These are phyloP conservation scores for Pyricularia grisea DNA, from an alignment of 2,329 filamentous ascomycete species.

Conservation along the genomic window DNA sequence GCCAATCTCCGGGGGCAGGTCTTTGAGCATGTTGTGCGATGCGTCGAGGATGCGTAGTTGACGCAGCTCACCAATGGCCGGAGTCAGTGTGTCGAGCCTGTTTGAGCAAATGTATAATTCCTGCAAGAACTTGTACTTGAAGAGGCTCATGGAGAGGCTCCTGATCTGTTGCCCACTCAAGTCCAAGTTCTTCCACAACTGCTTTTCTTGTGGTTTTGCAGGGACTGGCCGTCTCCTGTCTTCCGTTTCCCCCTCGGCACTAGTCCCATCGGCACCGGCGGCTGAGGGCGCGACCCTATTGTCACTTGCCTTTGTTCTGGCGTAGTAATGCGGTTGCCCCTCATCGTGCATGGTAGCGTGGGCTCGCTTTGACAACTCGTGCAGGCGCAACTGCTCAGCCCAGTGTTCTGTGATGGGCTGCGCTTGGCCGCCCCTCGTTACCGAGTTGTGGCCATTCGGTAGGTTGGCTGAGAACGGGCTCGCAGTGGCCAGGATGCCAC, in stretches of 20 bases:
- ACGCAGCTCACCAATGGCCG: conserved; percentile 72
- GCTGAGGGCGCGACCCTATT: conserved; percentile 40
- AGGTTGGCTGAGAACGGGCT: conserved; percentile 48
- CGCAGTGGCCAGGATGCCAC: conserved; percentile 54
- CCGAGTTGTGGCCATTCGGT: conserved; percentile 20
- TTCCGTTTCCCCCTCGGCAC: conserved; percentile 41
- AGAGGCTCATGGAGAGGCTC: conserved; percentile 69
- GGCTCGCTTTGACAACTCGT: conserved; percentile 65
- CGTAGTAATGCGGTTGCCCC: conserved; percentile 61
- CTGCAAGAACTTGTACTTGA: conserved; percentile 80
- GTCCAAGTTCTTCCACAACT: conserved; percentile 90
- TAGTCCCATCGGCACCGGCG: not conserved
- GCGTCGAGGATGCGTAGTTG: conserved; percentile 76
- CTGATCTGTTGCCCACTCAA: conserved; percentile 92
- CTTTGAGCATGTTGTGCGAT: conserved; percentile 76
- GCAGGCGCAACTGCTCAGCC: conserved; percentile 76
- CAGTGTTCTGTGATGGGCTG: conserved; percentile 61
- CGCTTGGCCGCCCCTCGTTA: conserved; percentile 36
- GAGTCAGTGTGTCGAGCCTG: conserved; percentile 71
- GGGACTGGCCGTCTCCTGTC: conserved; percentile 49
- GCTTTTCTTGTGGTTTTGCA: conserved; percentile 55
- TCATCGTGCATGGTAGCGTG: conserved; percentile 63
- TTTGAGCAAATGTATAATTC: conserved; percentile 94
- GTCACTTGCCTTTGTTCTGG: conserved; percentile 58
- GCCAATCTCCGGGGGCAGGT: conserved; percentile 82